Evolutionary conservation across 768 basidiomycete genomes (phyloP), one percentile per base, ranked within the genome.

Genomic region (Hemileccinum impolitum): DNA sequence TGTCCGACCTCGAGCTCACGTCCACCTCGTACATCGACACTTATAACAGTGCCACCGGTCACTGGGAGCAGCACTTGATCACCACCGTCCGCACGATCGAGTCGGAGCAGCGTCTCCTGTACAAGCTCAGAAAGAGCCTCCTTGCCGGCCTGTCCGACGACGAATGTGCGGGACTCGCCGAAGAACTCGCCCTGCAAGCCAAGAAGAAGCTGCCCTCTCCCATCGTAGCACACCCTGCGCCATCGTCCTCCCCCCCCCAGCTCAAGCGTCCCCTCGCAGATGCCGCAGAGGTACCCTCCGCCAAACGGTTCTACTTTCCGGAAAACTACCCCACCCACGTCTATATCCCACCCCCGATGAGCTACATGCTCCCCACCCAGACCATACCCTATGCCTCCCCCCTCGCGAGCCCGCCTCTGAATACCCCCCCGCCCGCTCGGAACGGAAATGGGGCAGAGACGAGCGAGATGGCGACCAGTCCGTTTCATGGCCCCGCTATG

Each of bases 41-140:
- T 3, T 87, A 75, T 61, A 77, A 81, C 48, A 70, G 75, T 8
- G 51, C 60, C 2, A 74, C 80, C 0, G 70, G 75, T 0, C 76
- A 82, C 46, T 87, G 85, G 85, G 84, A 85, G 45, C 84, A 85
- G 51, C 83, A 85, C 56, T 71, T 75, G 34, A 75, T 82, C 50
- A 71, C 71, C 35, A 75, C 79, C 14, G 83, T 86, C 4, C 76
- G 83, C 31, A 58, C 79, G 32, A 79, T 87, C 36, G 74, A 75
- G 39, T 73, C 71, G 1, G 81, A 82, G 52, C 83, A 86, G 53
- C 72, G 84, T 26, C 62, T 87, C 28, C 63, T 87, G 8, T 87
- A 84, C 66, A 76, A 80, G 51, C 66, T 78, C 10, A 72, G 85
- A 11, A 78, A 78, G 61, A 78, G 75, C 53, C 72, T 87, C 6